A percentile compares a stretch with the other conserved stretches of the same genome.
phyloP scores from a whole-genome alignment of 306 rosid species.

The Cucumis melo region DNA sequence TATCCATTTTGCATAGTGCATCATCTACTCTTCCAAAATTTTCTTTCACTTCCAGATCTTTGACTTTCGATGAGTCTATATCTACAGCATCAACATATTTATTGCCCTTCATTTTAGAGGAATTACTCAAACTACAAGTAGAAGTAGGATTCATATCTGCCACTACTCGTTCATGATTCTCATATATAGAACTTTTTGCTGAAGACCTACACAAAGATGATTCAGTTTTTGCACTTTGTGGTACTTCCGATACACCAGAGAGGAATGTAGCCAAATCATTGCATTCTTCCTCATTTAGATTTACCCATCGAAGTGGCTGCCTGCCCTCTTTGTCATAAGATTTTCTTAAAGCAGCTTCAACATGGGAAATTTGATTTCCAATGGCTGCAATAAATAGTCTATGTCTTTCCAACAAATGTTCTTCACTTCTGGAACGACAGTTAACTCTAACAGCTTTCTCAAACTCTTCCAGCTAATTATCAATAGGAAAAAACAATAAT shows the following conservation, averaged over 20 bases:
- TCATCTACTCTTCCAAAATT: slow-evolving; percentile 38
- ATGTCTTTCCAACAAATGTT: slow-evolving; percentile 49
- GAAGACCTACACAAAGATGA: slow-evolving; percentile 16
- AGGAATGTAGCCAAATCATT: slow-evolving; percentile 89
- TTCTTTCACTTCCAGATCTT: slow-evolving; percentile 41
- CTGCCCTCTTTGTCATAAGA: slow-evolving; percentile 53
- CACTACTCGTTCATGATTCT: slow-evolving; percentile 24
- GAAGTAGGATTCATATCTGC: slow-evolving; percentile 15
- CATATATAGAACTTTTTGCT: slow-evolving; percentile 19
- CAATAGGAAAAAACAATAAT: slow-evolving; percentile 8
- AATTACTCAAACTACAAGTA: slow-evolving; percentile 18
- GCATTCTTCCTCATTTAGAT: slow-evolving; percentile 67
- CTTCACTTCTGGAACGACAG: slow-evolving; percentile 46
- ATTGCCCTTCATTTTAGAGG: slow-evolving; percentile 23
- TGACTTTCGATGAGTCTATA: slow-evolving; percentile 5
- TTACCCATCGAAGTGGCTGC: slow-evolving; percentile 75
- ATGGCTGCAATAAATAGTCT: slow-evolving; percentile 70
- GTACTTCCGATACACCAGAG: slow-evolving; percentile 41
- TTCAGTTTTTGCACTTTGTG: slow-evolving; percentile 23
- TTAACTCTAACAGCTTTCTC: slow-evolving; percentile 76
- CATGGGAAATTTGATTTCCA: slow-evolving; percentile 61
- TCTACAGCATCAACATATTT: slow-evolving; percentile 18
- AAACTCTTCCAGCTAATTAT: slow-evolving; percentile 75
- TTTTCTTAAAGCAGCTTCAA: slow-evolving; percentile 54
- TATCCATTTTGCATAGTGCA: slow-evolving; percentile 47